A percentile compares a stretch with the other conserved stretches of the same genome.
phyloP scores from a whole-genome alignment of 768 basidiomycete species.

The Kwoniella bestiolae region DNA sequence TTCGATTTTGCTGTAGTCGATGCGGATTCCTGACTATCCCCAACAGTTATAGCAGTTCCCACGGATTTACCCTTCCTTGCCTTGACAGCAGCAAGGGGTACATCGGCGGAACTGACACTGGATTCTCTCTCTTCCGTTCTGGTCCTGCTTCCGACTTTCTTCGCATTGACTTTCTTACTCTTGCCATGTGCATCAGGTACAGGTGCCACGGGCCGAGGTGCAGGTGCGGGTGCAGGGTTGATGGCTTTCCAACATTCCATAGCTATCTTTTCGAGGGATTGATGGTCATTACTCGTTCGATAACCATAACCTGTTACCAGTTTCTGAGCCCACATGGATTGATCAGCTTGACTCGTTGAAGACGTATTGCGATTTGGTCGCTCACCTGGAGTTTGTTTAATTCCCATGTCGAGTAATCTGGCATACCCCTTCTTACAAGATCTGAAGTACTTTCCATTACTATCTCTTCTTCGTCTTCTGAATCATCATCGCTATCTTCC shows the following conservation, averaged over 20 bases:
- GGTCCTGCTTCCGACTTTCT: neutral
- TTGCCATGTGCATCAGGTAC: neutral
- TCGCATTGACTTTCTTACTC: no score
- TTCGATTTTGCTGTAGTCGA: neutral
- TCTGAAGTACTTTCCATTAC: conserved; percentile 16
- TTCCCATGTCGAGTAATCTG: conserved; percentile 42
- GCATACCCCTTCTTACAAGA: conserved; percentile 41
- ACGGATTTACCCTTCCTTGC: conserved; percentile 3
- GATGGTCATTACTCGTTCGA: conserved; percentile 2
- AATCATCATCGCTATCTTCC: neutral
- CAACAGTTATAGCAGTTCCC: neutral
- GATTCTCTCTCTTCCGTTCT: conserved; percentile 12
- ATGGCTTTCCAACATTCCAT: conserved; percentile 43
- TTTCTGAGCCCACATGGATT: conserved; percentile 12
- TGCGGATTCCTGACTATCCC: conserved; percentile 11
- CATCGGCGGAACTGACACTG: conserved; percentile 34
- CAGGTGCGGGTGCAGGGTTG: conserved; percentile 28
- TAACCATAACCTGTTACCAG: conserved; percentile 33
- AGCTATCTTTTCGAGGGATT: conserved; percentile 30
- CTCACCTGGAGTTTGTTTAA: conserved; percentile 40
- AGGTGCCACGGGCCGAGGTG: no score
- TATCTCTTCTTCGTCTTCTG: neutral
- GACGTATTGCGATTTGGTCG: neutral
- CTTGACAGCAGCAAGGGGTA: conserved; percentile 36
- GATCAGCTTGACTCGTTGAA: conserved; percentile 4